These are phyloP conservation scores for Solanum bulbocastanum DNA, from an alignment of 257 asterid genomes.

Conservation along the genomic window DNA sequence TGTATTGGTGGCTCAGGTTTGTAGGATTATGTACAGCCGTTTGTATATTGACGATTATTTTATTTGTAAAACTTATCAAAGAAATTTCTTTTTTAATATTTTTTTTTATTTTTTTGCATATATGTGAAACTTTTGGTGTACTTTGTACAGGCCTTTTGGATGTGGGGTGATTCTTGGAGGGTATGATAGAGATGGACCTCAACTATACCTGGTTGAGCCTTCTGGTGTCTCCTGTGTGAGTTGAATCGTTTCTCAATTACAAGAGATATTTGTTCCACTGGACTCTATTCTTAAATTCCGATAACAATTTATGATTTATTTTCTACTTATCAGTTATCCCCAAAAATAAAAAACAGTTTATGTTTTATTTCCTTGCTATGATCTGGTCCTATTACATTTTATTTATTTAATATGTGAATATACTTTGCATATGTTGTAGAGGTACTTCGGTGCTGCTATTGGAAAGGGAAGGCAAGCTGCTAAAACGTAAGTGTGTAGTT, in stretches of 20 bases:
- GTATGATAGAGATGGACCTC: conserved; percentile 95
- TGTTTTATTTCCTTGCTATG: not conserved
- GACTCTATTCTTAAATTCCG: not conserved
- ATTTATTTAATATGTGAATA: not conserved
- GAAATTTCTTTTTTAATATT: not conserved
- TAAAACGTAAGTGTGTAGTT: conserved; percentile 56
- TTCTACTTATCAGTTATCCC: not conserved
- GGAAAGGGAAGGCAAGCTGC: conserved; percentile 99
- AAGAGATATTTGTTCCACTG: not conserved
- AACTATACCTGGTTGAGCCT: conserved; percentile 80
- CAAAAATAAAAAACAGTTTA: not conserved
- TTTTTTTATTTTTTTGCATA: not conserved
- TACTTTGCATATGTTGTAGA: conserved; percentile 25
- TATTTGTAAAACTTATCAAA: not conserved
- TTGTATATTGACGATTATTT: not conserved
- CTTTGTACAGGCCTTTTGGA: conserved; percentile 71
- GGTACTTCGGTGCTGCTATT: conserved; percentile 91
- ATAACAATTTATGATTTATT: not conserved
- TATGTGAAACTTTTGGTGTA: not conserved
- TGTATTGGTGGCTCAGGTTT: conserved; percentile 99
- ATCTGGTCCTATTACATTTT: not conserved
- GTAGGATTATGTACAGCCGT: conserved; percentile 1
- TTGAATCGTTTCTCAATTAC: not conserved
- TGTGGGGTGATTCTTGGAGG: conserved; percentile 91
- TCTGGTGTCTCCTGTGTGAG: conserved; percentile 84